Base-by-base conservation (phyloP, 768 basidiomycete species). In the Plicaturopsis crispa region DNA sequence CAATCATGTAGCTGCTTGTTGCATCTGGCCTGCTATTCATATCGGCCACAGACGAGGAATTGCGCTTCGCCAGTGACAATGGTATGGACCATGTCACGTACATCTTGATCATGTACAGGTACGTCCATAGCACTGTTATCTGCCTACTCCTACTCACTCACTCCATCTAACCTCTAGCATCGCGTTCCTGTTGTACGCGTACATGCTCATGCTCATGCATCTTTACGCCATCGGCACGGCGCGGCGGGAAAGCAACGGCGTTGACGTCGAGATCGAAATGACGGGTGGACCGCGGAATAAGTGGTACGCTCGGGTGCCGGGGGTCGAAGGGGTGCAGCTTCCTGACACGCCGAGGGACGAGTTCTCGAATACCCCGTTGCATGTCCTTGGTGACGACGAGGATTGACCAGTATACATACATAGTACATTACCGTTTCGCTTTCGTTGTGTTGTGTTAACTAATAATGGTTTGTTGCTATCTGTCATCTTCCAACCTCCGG, bases 81-180 rank as follows among this genome's bases (percentile, higher is more conserved):
- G 82, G 73, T 31, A 88, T 94, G 78, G 92, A 94, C 55, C 88
- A 91, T 50, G 90, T 92, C 41, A 91, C 91, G 0, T 94, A 93
- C 50, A 69, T 84, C 24, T 69, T 92, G 13, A 82, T 86, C 53
- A 81, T 90, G 70, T 82, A 80, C 63, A 83, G 83, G 85, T 83
- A 26, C 20, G 70, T 37, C 23, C 14, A 21, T 40, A 24, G 31
- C 18, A 18, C 14, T 16, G 13, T 19, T 26, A 30, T 38, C 35
- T 23, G 12, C 33, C 24, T 4, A 14, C 48, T 23, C 34, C 42
- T 38, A 16, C 30, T 23, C 14, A 17, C 17, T 1, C 23, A 18
- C 22, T 39, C 18, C 26, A 31, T 26, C 33, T 33, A 26, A 36
- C 23, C 24, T 37, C 7, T 34, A 84, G 82, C 50, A 66, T 83